Evolutionary conservation across 75 land plant genomes (phyloP).

Genomic region (Ceratopteris richardii): DNA sequence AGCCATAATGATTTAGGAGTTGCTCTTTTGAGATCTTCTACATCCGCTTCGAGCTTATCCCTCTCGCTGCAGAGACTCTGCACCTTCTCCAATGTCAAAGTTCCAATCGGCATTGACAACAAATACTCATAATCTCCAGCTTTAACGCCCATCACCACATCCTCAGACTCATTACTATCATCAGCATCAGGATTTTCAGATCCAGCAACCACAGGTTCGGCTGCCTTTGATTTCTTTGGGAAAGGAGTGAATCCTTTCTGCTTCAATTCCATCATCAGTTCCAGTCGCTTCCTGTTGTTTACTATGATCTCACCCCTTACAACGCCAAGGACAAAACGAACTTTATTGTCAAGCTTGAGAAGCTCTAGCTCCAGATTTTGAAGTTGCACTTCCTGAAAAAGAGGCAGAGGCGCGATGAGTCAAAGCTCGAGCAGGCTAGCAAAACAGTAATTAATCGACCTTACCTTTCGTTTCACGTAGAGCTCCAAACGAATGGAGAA

Average conservation of each 20-base stretch:
- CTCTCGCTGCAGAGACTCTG: conserved; percentile 53
- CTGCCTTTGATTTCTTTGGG: conserved; percentile 66
- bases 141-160: conserved; percentile 25
- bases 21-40: conserved; percentile 54
- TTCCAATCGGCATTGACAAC: conserved; percentile 82
- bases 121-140: conserved; percentile 84
- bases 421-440: no score
- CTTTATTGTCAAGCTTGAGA: conserved; percentile 77
- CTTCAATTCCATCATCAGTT: conserved; percentile 63
- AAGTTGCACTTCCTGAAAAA: conserved; percentile 30
- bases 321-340: conserved; percentile 82
- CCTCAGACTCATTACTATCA: conserved; percentile 28
- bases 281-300: conserved; percentile 80
- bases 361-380: conserved; percentile 61
- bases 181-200: conserved; percentile 35
- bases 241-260: conserved; percentile 84
- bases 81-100: conserved; percentile 79
- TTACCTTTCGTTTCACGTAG: conserved; percentile 75
- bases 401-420: no score
- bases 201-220: conserved; percentile 55
- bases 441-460: no score
- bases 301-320: conserved; percentile 82
- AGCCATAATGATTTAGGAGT: conserved; percentile 71
- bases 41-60: conserved; percentile 51
- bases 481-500: conserved; percentile 60